Conservation (phyloP, 2,329 filamentous ascomycete species). For the Monilinia fructigena region DNA sequence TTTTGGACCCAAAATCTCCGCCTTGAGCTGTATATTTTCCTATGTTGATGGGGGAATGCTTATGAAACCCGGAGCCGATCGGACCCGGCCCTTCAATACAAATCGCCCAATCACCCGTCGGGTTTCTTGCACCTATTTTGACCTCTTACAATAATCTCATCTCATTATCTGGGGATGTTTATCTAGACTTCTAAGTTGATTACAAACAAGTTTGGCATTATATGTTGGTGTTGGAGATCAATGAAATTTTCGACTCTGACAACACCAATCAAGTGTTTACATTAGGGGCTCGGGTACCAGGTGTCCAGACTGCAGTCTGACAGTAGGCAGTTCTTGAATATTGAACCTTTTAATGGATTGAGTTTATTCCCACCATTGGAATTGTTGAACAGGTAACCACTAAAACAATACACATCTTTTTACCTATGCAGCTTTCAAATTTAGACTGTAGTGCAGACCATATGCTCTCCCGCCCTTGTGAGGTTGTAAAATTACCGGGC, state of each 20-base stretch:
- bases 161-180: neutral
- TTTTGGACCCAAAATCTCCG: neutral
- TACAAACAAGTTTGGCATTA: neutral
- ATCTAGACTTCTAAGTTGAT: neutral
- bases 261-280: neutral
- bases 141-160: neutral
- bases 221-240: neutral
- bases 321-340: neutral
- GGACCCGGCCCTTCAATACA: neutral
- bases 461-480: neutral
- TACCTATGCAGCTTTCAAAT: neutral
- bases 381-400: no score
- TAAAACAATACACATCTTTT: neutral
- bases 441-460: neutral
- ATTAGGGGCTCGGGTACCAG: neutral
- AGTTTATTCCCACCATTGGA: no score
- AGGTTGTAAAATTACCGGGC: neutral
- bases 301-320: neutral
- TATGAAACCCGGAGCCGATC: slow-evolving; percentile 4
- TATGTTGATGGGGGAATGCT: neutral
- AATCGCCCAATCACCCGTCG: neutral
- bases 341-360: neutral
- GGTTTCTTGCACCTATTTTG: neutral
- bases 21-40: neutral
- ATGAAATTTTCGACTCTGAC: neutral